Conservation (phyloP, 768 basidiomycete species). For the Russula emetica region DNA sequence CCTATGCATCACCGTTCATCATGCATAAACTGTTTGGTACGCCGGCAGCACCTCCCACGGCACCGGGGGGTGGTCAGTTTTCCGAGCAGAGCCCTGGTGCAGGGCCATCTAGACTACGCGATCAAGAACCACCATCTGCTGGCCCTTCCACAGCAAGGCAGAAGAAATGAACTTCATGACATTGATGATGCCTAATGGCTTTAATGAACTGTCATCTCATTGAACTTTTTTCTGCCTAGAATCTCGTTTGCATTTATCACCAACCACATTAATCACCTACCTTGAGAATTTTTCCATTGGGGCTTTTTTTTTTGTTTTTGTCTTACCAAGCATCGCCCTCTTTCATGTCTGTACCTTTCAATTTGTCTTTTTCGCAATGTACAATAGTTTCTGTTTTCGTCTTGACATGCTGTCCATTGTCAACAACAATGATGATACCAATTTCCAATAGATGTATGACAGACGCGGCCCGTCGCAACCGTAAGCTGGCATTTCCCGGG, state of each 20-base stretch:
- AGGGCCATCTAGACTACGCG: slow-evolving; percentile 18
- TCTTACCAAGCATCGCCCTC: slow-evolving; percentile 15
- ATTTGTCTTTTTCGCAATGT: neutral
- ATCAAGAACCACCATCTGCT: slow-evolving; percentile 11
- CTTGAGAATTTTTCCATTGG: slow-evolving; percentile 5
- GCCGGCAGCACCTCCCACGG: slow-evolving; percentile 14
- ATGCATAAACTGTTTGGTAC: slow-evolving; percentile 35
- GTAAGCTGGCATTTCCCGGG: neutral
- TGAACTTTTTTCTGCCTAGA: neutral
- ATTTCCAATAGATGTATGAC: neutral
- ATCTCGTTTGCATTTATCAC: slow-evolving; percentile 4
- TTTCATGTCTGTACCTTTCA: neutral
- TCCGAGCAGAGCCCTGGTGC: slow-evolving; percentile 18
- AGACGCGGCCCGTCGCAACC: neutral
- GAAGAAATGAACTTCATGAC: slow-evolving; percentile 13
- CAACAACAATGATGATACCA: neutral
- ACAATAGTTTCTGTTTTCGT: neutral
- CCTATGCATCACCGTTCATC: slow-evolving; percentile 34
- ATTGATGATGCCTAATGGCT: slow-evolving; percentile 16
- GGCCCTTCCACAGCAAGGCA: slow-evolving; percentile 3
- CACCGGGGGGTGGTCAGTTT: neutral
- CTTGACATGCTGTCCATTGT: neutral
- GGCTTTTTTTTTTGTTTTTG: slow-evolving; percentile 10
- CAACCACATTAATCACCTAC: neutral
- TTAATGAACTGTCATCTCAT: neutral